A percentile compares a stretch with the other conserved stretches of the same genome.
Evolutionary conservation across 768 basidiomycete genomes (phyloP).

Genomic region (Psilocybe azurescens): DNA sequence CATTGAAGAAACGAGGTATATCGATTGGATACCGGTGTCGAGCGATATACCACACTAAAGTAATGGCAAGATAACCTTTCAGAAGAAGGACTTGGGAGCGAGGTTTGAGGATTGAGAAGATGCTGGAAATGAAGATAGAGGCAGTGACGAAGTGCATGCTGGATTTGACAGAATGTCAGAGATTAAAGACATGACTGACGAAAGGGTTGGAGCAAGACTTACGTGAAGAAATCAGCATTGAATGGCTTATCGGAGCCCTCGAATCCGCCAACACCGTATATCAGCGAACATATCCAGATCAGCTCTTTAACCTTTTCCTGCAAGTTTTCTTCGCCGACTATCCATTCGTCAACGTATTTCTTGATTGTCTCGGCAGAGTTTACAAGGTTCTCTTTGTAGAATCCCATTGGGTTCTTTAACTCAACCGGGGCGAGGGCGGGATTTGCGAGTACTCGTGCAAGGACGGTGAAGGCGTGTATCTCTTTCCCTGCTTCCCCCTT

Average conservation of each 20-base stretch:
- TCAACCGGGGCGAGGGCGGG: slow-evolving; percentile 23
- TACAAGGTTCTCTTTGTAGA: slow-evolving; percentile 29
- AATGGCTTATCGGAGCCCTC: slow-evolving; percentile 39
- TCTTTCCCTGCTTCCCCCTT: background rate
- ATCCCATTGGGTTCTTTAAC: slow-evolving; percentile 31
- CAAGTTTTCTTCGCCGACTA: slow-evolving; percentile 29
- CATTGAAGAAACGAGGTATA: slow-evolving; percentile 50
- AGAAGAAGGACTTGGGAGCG: slow-evolving; percentile 56
- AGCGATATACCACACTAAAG: slow-evolving; percentile 60
- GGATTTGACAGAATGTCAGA: background rate
- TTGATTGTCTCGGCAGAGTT: slow-evolving; percentile 45
- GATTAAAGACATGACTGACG: background rate
- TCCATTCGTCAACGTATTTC: slow-evolving; percentile 51
- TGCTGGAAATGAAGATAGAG: slow-evolving; percentile 60
- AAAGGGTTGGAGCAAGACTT: slow-evolving; percentile 29
- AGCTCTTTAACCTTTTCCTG: slow-evolving; percentile 69
- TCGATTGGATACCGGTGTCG: slow-evolving; percentile 59
- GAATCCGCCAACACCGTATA: slow-evolving; percentile 64
- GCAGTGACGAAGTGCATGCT: slow-evolving; percentile 76
- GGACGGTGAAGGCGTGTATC: slow-evolving; percentile 27
- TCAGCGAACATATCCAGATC: slow-evolving; percentile 54
- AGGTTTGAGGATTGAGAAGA: slow-evolving; percentile 42
- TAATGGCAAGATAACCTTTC: slow-evolving; percentile 58
- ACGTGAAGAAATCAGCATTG: slow-evolving; percentile 67
- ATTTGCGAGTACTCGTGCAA: slow-evolving; percentile 61